Evolutionary conservation across 2,329 filamentous ascomycete species (phyloP).

Genomic region (Claviceps sp.): DNA sequence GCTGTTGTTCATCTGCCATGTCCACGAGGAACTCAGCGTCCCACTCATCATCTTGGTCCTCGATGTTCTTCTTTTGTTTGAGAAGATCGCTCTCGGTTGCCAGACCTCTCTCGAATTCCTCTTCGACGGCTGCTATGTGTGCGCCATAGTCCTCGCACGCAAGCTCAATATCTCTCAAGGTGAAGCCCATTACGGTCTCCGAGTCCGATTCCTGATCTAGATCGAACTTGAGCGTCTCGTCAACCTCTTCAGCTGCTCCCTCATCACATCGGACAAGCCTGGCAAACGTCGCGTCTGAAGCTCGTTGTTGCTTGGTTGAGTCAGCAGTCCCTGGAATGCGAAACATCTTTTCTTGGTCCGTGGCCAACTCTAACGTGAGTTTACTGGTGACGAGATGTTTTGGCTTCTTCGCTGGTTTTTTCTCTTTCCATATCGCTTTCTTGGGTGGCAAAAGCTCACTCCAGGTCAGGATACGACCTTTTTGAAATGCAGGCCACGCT

Average conservation of each 20-base stretch:
- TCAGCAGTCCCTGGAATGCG: slow-evolving; percentile 52
- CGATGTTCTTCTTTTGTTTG: slow-evolving; percentile 18
- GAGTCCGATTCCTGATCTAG: slow-evolving; percentile 39
- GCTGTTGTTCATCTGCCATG: slow-evolving; percentile 23
- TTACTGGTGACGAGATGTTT: slow-evolving; percentile 79
- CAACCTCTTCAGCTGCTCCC: slow-evolving; percentile 22
- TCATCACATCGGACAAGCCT: slow-evolving; percentile 33
- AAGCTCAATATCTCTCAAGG: slow-evolving; percentile 67
- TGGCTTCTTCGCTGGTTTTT: slow-evolving; percentile 64
- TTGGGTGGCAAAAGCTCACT: slow-evolving; percentile 73
- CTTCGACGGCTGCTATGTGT: slow-evolving; percentile 38
- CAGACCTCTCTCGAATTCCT: slow-evolving; percentile 20
- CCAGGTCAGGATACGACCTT: slow-evolving; percentile 62
- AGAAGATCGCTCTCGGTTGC: slow-evolving; percentile 18
- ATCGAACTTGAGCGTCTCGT: slow-evolving; percentile 28
- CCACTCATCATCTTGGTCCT: slow-evolving; percentile 45
- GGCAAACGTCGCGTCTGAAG: slow-evolving; percentile 36
- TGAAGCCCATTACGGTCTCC: slow-evolving; percentile 61
- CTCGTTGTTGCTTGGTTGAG: slow-evolving; percentile 37
- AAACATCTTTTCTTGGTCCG: slow-evolving; percentile 79
- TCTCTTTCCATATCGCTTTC: slow-evolving; percentile 63
- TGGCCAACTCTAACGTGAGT: slow-evolving; percentile 70
- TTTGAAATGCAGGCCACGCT: slow-evolving; percentile 70
- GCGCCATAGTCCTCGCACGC: slow-evolving; percentile 79
- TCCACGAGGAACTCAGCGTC: slow-evolving; percentile 45